Conservation (phyloP, 2,329 filamentous ascomycete genomes). For the Claviceps spartinae region DNA sequence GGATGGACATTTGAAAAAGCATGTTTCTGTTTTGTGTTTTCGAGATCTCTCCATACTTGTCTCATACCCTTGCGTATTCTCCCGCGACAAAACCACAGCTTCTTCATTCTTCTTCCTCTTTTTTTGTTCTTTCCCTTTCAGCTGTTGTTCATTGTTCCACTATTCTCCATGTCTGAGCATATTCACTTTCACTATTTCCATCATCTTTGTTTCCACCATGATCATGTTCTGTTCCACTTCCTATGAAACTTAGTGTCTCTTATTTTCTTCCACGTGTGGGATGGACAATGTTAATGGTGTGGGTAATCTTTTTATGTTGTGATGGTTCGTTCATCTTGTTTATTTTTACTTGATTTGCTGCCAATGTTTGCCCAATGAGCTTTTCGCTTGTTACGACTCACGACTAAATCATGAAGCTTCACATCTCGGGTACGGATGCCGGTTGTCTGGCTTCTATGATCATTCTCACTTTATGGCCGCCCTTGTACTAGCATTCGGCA, state of each 20-base stretch:
- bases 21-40: conserved; percentile 8
- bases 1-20: conserved; percentile 8
- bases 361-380: conserved; percentile 4
- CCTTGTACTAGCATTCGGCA: conserved; percentile 7
- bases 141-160: conserved; percentile 5
- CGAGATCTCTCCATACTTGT: conserved; percentile 9
- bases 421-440: neutral
- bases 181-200: conserved; percentile 1
- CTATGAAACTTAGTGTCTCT: conserved; percentile 2
- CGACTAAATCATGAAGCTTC: conserved; percentile 1
- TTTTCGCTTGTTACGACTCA: conserved; percentile 2
- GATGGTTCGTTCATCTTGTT: neutral
- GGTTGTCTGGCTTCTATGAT: neutral
- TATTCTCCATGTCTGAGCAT: neutral
- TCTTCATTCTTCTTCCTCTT: neutral
- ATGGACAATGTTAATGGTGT: neutral
- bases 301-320: neutral
- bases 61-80: conserved; percentile 10
- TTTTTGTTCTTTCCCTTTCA: conserved; percentile 2
- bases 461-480: conserved; percentile 5
- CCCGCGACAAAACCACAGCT: conserved; percentile 7
- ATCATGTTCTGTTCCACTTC: conserved; percentile 1
- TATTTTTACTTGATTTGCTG: conserved; percentile 1
- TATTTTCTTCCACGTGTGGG: conserved; percentile 3
- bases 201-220: conserved; percentile 1